Base-by-base conservation (phyloP, 306 rosid species). In the Hylodesmum podocarpum region DNA sequence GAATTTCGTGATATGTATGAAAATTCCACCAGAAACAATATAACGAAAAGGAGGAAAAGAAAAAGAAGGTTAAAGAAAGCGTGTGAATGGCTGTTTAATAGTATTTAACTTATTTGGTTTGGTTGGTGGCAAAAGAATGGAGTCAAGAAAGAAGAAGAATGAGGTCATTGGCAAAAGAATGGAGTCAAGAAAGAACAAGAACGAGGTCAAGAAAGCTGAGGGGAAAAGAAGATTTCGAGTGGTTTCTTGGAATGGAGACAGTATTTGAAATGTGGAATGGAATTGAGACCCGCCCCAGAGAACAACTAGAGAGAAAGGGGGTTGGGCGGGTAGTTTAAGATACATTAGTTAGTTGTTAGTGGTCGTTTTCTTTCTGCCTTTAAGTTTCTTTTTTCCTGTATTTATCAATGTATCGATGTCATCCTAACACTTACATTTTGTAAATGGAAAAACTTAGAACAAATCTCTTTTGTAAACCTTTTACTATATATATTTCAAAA, bases 71-170 rank as follows among this genome's bases (percentile, higher is more conserved):
- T 68, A 1, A 41, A 54, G 65, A 50, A 81, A 74, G n/a, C 82
- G 89, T 75, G 75, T 14, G 21, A 75, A 46, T 77, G 16, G 27
- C 76, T 63, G 63, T 25, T 27, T 25, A 47, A 50, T 61, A 37
- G 63, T 59, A 66, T 8, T 40, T 44, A 37, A 47, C 43, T n/a
- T 37, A 13, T 12, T 43, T 50, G 41, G 61, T 29, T 41, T 41
- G 84, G 86, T 84, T 68, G 84, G 57, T 50, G 39, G 65, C 21
- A 12, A 44, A 24, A 10, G n/a, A 62, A 51, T 44, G 63, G 54
- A 64, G 13, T 36, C 72, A 49, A 69, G 11, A n/a, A n/a, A n/a
- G n/a, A 62, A 67, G 41, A 16, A 71, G 16, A 64, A 29, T 14
- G 61, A 13, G 59, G 79, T 39, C 67, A 62, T 12, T 13, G n/a